Conservation (phyloP, 2,329 filamentous ascomycete genomes). For the Davidsoniella virescens region DNA sequence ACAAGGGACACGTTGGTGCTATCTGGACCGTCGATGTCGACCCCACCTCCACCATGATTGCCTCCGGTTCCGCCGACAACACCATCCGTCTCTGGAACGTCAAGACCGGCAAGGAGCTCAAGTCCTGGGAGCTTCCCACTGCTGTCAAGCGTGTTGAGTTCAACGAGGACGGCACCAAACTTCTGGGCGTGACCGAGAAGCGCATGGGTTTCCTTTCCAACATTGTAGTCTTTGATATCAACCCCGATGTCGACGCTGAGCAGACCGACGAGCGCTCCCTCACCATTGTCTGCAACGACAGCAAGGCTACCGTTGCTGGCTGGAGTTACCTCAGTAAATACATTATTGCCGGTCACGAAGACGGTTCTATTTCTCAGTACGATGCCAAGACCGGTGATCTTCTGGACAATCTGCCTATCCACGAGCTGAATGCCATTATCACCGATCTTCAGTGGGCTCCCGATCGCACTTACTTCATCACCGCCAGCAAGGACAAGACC, state of each 20-base stretch:
- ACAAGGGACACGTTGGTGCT: constrained; percentile 91
- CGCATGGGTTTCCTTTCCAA: constrained; percentile 91
- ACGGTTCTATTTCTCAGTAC: constrained; percentile 80
- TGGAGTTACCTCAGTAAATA: constrained; percentile 91
- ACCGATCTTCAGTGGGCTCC: constrained; percentile 89
- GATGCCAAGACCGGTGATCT: constrained; percentile 84
- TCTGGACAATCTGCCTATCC: constrained; percentile 59
- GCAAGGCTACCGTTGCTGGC: constrained; percentile 92
- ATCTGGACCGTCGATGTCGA: constrained; percentile 98
- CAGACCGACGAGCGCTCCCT: constrained; percentile 71
- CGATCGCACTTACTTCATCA: constrained; percentile 97
- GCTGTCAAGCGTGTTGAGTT: constrained; percentile 98
- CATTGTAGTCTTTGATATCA: constrained; percentile 84
- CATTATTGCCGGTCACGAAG: constrained; percentile 95
- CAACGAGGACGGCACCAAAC: constrained; percentile 76
- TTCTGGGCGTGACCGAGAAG: constrained; percentile 95
- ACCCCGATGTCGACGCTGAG: constrained; percentile 62
- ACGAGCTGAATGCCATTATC: constrained; percentile 70
- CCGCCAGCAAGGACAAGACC: constrained; percentile 92
- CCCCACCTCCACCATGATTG: constrained; percentile 78
- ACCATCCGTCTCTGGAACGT: constrained; percentile 96
- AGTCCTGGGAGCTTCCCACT: constrained; percentile 95
- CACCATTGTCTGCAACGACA: constrained; percentile 84
- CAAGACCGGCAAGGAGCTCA: constrained; percentile 79
- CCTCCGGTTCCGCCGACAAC: constrained; percentile 93